Percentiles rank a stretch among this genome's conserved stretches.
phyloP scores from a whole-genome alignment of 345 rosid genomes.

The Erodium maritimum region DNA sequence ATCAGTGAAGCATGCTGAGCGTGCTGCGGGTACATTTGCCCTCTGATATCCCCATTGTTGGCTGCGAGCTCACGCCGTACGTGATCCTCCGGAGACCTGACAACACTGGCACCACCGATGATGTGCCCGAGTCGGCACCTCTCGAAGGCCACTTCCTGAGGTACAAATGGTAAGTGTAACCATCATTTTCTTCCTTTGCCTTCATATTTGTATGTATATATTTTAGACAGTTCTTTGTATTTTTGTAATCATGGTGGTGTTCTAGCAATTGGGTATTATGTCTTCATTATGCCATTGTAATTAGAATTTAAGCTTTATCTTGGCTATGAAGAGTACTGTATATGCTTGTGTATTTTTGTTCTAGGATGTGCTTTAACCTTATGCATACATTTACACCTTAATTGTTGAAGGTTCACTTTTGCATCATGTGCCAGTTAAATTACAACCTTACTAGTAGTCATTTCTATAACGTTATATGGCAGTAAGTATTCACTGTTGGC shows the following conservation, averaged over 20 bases:
- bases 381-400: too few relatives aligned
- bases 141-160: conserved; percentile 76
- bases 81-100: conserved; percentile 73
- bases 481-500: too few relatives aligned
- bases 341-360: too few relatives aligned
- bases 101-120: conserved; percentile 45
- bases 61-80: conserved; percentile 92
- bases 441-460: too few relatives aligned
- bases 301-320: too few relatives aligned
- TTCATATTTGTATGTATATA: background rate
- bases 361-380: background rate
- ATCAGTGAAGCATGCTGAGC: conserved; percentile 75
- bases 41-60: conserved; percentile 94
- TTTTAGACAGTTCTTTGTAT: background rate
- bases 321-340: too few relatives aligned
- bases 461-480: too few relatives aligned
- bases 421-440: too few relatives aligned
- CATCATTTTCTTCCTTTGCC: conserved; percentile 1
- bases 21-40: conserved; percentile 91
- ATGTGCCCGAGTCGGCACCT: conserved; percentile 75
- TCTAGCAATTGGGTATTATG: background rate
- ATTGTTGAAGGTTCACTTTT: too few relatives aligned
- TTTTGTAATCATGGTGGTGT: too few relatives aligned
- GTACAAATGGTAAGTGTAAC: conserved; percentile 66
- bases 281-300: background rate